Conservation (phyloP, 192 early-diverging fungal species). For the Gryganskiella cystojenkinii region DNA sequence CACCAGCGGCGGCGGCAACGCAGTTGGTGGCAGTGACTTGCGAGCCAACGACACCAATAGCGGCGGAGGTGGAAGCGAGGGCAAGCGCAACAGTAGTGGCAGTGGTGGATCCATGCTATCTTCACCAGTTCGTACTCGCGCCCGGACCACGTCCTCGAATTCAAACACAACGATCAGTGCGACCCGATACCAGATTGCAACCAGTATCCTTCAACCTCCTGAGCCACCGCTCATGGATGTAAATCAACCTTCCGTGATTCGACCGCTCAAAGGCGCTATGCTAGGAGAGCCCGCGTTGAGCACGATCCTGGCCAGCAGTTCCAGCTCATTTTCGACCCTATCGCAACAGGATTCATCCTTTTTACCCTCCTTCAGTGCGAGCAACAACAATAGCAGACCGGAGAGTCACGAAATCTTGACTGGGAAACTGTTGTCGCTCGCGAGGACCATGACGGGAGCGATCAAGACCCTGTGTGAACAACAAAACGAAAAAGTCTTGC, state of each 20-base stretch:
- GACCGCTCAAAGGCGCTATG: slow-evolving; percentile 9
- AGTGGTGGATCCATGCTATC: slow-evolving; percentile 4
- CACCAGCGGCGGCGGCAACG: too few relatives aligned
- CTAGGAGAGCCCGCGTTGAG: slow-evolving; percentile 39
- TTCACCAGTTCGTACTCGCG: slow-evolving; percentile 25
- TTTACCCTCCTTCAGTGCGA: not conserved
- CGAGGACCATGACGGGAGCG: slow-evolving; percentile 21
- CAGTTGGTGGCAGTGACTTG: too few relatives aligned
- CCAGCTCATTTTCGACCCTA: not conserved
- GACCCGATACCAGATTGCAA: slow-evolving; percentile 45
- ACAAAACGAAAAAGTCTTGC: slow-evolving; percentile 47
- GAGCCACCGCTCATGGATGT: slow-evolving; percentile 35
- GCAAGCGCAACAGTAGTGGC: too few relatives aligned
- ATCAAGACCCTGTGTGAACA: slow-evolving; percentile 41
- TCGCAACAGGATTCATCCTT: not conserved
- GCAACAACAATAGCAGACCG: not conserved
- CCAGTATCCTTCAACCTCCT: slow-evolving; percentile 38
- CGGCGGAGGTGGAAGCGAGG: too few relatives aligned
- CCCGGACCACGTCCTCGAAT: slow-evolving; percentile 49
- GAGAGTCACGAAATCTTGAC: slow-evolving; percentile 38
- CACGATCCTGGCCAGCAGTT: slow-evolving; percentile 9
- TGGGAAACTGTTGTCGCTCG: slow-evolving; percentile 21
- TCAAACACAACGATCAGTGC: slow-evolving; percentile 39
- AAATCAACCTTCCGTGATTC: slow-evolving; percentile 22
- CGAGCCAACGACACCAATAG: too few relatives aligned